Conservation (phyloP, 495 filamentous ascomycete genomes). For the Aspergillus steynii region DNA sequence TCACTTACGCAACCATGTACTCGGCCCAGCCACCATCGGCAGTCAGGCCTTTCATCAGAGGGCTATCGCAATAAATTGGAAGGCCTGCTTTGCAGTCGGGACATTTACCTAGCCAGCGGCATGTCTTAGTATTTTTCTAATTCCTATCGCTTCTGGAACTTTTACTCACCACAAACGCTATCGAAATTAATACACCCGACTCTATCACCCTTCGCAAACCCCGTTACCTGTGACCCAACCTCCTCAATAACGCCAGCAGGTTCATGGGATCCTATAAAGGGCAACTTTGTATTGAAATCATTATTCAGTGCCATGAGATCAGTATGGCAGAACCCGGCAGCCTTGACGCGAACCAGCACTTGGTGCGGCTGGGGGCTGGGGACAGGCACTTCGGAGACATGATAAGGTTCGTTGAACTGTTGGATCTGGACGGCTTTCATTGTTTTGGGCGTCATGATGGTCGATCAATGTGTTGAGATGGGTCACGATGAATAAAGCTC, state of each 20-base stretch:
- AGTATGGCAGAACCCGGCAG: slow-evolving; percentile 62
- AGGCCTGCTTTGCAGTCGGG: slow-evolving; percentile 13
- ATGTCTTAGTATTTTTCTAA: slow-evolving; percentile 12
- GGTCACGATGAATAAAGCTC: no score
- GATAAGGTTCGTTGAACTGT: slow-evolving; percentile 16
- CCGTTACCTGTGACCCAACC: slow-evolving; percentile 41
- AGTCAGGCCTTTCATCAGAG: slow-evolving; percentile 22
- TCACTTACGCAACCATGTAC: slow-evolving; percentile 25
- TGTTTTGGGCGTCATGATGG: slow-evolving; percentile 4
- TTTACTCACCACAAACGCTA: slow-evolving; percentile 14
- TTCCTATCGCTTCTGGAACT: neutral
- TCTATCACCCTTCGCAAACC: slow-evolving; percentile 49
- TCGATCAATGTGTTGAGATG: neutral
- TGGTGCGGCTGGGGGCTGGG: slow-evolving; percentile 17
- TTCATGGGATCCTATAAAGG: slow-evolving; percentile 59
- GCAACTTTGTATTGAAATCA: slow-evolving; percentile 47
- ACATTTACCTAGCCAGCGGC: slow-evolving; percentile 7
- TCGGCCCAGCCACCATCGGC: slow-evolving; percentile 34
- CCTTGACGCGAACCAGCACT: slow-evolving; percentile 36
- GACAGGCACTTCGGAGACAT: slow-evolving; percentile 14
- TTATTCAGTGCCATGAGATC: slow-evolving; percentile 50
- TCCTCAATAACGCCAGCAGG: slow-evolving; percentile 55
- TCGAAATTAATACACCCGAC: slow-evolving; percentile 23
- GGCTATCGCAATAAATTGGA: slow-evolving; percentile 14
- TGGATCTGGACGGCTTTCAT: slow-evolving; percentile 18